Base-by-base conservation (phyloP, 805 yeast genomes). In the Yarrowia hollandica region DNA sequence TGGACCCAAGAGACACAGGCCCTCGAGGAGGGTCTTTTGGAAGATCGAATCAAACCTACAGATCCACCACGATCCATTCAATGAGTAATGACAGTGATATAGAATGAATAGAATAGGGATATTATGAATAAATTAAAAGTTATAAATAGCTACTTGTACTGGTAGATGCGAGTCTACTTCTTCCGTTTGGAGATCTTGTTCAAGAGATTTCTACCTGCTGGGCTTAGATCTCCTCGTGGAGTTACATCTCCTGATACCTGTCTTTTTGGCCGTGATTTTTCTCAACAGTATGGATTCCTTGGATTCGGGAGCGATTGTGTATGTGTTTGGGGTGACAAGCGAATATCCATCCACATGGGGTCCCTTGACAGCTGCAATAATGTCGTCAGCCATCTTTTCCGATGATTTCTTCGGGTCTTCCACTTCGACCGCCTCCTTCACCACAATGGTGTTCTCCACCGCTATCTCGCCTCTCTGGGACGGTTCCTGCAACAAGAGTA, bases 311-410 rank as follows among this genome's bases (percentile, higher is more conserved):
- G 60, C 48, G 22, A 62, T 61, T n/a, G 50, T 59, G 41, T 54
- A 62, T 3, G 64, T 56, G 28, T 54, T 54, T 8, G 59, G 46
- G 5, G 64, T 62, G 19, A 62, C 61, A n/a, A 62, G 60, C 6
- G 59, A 30, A 14, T 60, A 62, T 1, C 61, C 54, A 31, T 62
- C 54, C 7, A 62, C 62, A 11, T 46, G 35, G 1, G 64, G 64
- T 2, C 59, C 59, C 10, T 57, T 31, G 4, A 48, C 55, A 11
- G 55, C 55, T 3, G 55, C 39, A 15, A 48, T 33, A 16, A 48
- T 48, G 7, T 31, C 39, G 30, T 48, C 55, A 5, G 55, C 39
- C 19, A 44, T 44, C 7, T 30, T 25, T n/a, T 28, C 25, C 8
- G 52, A 44, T n/a, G 31, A n/a, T 11, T 28, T 28, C 4, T 19